Evolutionary conservation across 1,139 yeast genomes (phyloP).

Genomic region (Suhomyces bribrorum): DNA sequence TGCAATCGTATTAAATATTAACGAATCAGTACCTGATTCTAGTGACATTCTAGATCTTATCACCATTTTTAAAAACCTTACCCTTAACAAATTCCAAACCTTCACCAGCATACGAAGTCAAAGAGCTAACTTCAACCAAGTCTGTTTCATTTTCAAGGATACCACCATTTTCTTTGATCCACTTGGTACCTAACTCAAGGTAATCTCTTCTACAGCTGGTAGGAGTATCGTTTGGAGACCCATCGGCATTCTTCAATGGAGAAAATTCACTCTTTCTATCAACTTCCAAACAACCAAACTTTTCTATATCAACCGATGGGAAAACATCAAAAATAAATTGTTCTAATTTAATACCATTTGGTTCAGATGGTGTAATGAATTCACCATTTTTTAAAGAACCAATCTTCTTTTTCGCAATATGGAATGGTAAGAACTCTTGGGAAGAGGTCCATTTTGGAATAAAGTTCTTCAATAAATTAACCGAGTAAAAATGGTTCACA

Average conservation of each 20-base stretch:
- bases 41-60: constrained; percentile 27
- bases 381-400: constrained; percentile 55
- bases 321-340: constrained; percentile 97
- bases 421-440: constrained; percentile 77
- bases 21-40: neutral
- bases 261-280: constrained; percentile 83
- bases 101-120: constrained; percentile 83
- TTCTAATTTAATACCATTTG: constrained; percentile 92
- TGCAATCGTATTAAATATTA: constrained; percentile 6
- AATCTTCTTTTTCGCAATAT: constrained; percentile 90
- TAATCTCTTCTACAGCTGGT: constrained; percentile 73
- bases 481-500: constrained; percentile 93
- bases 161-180: constrained; percentile 77
- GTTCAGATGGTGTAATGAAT: constrained; percentile 59
- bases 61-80: constrained; percentile 45
- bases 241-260: constrained; percentile 90
- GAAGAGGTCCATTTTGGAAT: constrained; percentile 73
- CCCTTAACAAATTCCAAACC: constrained; percentile 66
- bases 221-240: constrained; percentile 80
- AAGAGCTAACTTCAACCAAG: constrained; percentile 75
- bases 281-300: constrained; percentile 92
- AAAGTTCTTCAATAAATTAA: constrained; percentile 58
- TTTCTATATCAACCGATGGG: constrained; percentile 68
- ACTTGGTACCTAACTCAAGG: constrained; percentile 68
- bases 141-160: constrained; percentile 41